Percentiles rank a stretch among this genome's conserved stretches.
Evolutionary conservation across 257 asterid genomes (phyloP).

Genomic region (Thymus quinquecostatus): DNA sequence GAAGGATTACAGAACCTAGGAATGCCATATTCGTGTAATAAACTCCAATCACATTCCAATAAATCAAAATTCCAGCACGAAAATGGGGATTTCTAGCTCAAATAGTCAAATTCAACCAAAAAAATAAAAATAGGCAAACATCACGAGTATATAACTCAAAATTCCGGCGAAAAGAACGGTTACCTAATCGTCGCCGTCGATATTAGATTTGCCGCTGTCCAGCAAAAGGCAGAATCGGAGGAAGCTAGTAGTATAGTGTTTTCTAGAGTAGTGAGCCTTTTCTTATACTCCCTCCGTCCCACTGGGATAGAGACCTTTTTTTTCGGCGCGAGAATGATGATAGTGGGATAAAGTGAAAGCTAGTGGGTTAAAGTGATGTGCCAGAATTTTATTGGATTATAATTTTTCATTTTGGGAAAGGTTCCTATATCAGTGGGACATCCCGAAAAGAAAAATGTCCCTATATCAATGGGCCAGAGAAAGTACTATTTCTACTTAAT

Average conservation of each 20-base stretch:
- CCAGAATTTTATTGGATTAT: too few species aligned
- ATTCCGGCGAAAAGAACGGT: not conserved
- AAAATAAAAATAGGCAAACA: not conserved
- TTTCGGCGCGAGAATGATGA: too few species aligned
- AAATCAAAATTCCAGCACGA: not conserved
- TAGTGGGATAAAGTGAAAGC: too few species aligned
- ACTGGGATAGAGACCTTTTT: too few species aligned
- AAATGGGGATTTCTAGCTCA: not conserved
- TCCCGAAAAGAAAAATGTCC: too few species aligned
- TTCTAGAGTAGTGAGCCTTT: too few species aligned
- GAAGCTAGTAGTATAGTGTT: not conserved
- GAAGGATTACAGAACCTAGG: not conserved
- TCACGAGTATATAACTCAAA: not conserved
- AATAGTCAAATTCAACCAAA: not conserved
- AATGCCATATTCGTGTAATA: not conserved
- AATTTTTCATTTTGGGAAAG: too few species aligned
- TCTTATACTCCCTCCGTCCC: too few species aligned
- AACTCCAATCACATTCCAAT: not conserved
- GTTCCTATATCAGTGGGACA: too few species aligned
- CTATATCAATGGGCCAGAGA: too few species aligned
- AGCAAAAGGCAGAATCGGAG: not conserved
- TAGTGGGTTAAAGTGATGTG: too few species aligned
- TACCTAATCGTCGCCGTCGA: slow-evolving; percentile 7
- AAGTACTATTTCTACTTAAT: too few species aligned
- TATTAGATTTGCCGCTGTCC: not conserved